Conservation (phyloP, 768 basidiomycete genomes). For the Kwoniella dendrophila region DNA sequence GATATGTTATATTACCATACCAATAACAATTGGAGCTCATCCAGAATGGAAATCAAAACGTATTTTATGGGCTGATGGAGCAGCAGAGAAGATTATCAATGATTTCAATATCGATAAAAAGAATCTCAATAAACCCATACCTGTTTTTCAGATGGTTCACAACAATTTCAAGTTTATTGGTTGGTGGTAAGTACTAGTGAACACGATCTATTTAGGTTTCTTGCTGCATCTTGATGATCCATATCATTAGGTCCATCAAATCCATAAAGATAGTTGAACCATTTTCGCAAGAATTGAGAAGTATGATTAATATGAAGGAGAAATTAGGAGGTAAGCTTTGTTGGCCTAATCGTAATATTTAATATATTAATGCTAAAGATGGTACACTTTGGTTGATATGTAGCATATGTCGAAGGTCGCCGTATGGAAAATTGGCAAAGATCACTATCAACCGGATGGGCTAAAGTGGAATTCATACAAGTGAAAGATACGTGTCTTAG, state of each 20-base stretch:
- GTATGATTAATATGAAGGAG: background rate
- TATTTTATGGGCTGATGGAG: background rate
- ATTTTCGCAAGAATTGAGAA: background rate
- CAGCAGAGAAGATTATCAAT: background rate
- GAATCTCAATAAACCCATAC: background rate
- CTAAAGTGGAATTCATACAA: background rate
- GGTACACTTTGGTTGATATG: background rate
- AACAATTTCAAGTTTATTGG: background rate
- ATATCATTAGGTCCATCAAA: background rate
- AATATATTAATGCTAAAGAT: background rate
- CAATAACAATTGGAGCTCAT: background rate
- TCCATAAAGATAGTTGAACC: background rate
- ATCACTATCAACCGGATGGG: background rate
- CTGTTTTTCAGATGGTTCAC: background rate
- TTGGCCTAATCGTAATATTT: background rate
- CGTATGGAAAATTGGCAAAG: conserved; percentile 1
- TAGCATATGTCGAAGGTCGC: background rate
- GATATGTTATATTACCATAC: background rate
- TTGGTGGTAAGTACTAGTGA: background rate
- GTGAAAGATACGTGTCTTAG: background rate
- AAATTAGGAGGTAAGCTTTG: background rate
- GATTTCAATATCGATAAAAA: background rate
- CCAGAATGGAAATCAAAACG: background rate
- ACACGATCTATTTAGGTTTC: too few relatives aligned
- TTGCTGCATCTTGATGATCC: background rate